Evolutionary conservation across 106 monocot genomes (phyloP).

Genomic region (Dendrobium catenatum): DNA sequence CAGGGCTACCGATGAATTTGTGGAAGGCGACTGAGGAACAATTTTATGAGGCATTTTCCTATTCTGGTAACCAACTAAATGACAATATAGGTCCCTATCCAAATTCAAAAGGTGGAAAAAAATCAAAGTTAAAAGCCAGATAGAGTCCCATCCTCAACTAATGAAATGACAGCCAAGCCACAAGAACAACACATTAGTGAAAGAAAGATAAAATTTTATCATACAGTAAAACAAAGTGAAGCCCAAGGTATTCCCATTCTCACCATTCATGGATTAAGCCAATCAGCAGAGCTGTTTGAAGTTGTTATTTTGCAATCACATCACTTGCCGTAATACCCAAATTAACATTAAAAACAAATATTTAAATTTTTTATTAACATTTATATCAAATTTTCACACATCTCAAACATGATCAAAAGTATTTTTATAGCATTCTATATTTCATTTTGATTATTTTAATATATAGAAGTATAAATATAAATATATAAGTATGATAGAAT

Average conservation of each 20-base stretch:
- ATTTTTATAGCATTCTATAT: too few species aligned
- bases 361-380: too few species aligned
- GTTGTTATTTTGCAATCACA: background rate
- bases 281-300: background rate
- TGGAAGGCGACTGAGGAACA: background rate
- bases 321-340: too few species aligned
- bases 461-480: too few species aligned
- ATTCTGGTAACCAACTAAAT: slow-evolving; percentile 8
- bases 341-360: too few species aligned
- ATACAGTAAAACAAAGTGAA: background rate
- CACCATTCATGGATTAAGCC: background rate
- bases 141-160: background rate
- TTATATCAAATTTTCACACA: too few species aligned
- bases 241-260: background rate
- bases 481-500: too few species aligned
- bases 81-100: slow-evolving; percentile 10
- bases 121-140: background rate
- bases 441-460: too few species aligned
- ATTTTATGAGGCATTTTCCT: background rate
- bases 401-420: too few species aligned
- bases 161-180: background rate
- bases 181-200: slow-evolving; percentile 3
- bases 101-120: background rate
- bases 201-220: background rate
- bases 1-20: slow-evolving; percentile 1